Percentiles rank a stretch among this genome's conserved stretches.
phyloP scores from a whole-genome alignment of 1,284 basidiomycete species.

The Rhodotorula sp. region DNA sequence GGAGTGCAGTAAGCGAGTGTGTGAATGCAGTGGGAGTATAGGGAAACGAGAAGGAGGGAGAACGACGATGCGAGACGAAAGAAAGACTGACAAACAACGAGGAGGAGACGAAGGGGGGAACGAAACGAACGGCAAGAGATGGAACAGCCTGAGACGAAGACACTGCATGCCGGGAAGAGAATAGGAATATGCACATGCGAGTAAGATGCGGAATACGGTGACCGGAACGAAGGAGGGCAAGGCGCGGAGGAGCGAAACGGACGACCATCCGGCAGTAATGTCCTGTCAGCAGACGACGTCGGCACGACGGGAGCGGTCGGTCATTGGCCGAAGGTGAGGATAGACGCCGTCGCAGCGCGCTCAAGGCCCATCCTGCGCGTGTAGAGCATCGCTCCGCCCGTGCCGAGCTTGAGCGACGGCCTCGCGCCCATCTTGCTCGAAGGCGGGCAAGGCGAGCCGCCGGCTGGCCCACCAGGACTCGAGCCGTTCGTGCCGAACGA shows the following conservation, averaged over 20 bases:
- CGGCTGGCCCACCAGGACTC: conserved; percentile 23
- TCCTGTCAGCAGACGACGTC: neutral
- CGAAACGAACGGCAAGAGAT: neutral
- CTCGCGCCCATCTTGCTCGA: conserved; percentile 24
- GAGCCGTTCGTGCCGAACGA: conserved; percentile 39
- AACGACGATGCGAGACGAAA: neutral
- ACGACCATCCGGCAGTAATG: neutral
- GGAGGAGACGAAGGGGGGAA: neutral
- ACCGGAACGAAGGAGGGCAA: neutral
- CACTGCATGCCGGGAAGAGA: no score
- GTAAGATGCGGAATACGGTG: neutral
- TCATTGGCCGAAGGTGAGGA: conserved; percentile 28
- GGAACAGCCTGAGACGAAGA: neutral
- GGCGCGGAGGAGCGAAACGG: neutral
- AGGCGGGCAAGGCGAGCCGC: conserved; percentile 36
- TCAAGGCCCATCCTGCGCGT: conserved; percentile 20
- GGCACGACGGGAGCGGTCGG: neutral
- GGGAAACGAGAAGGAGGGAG: no score
- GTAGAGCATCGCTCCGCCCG: conserved; percentile 11
- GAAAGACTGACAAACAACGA: neutral
- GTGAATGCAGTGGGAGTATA: no score
- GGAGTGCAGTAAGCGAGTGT: no score
- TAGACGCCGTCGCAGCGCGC: conserved; percentile 27
- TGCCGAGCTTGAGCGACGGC: conserved; percentile 27
- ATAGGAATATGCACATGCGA: no score